These are phyloP conservation scores for Leucocoprinus sp. DNA, from an alignment of 768 basidiomycete species.

Conservation along the genomic window DNA sequence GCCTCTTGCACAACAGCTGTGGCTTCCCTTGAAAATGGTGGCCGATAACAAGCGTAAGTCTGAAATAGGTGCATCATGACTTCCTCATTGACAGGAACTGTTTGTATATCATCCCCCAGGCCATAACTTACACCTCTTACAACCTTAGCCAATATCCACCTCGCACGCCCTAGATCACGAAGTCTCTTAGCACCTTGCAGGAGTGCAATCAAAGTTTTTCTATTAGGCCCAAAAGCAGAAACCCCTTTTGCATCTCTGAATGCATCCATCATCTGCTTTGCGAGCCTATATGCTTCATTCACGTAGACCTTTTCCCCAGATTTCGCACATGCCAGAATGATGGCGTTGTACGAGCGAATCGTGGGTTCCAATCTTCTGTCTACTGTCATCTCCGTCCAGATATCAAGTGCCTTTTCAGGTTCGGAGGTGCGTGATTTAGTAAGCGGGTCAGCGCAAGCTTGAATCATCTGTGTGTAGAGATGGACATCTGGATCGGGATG, in stretches of 20 bases:
- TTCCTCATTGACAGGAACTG: slow-evolving; percentile 46
- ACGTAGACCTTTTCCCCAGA: slow-evolving; percentile 57
- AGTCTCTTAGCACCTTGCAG: slow-evolving; percentile 83
- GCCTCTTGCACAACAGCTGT: slow-evolving; percentile 33
- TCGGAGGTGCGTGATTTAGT: slow-evolving; percentile 47
- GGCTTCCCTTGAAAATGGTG: slow-evolving; percentile 51
- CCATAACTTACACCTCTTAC: slow-evolving; percentile 30
- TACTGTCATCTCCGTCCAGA: slow-evolving; percentile 88
- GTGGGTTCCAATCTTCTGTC: slow-evolving; percentile 60
- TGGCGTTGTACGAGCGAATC: slow-evolving; percentile 65
- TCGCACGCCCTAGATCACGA: slow-evolving; percentile 72
- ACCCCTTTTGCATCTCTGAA: slow-evolving; percentile 57
- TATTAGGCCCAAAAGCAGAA: slow-evolving; percentile 52
- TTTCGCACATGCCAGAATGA: slow-evolving; percentile 74
- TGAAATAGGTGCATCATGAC: slow-evolving; percentile 82
- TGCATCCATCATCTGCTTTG: slow-evolving; percentile 79
- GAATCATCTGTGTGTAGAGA: slow-evolving; percentile 83
- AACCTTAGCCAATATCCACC: slow-evolving; percentile 91
- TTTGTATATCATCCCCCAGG: slow-evolving; percentile 13
- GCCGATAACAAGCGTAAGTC: slow-evolving; percentile 73
- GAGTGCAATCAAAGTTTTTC: slow-evolving; percentile 71
- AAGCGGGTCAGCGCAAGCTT: slow-evolving; percentile 61
- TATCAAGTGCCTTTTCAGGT: slow-evolving; percentile 86
- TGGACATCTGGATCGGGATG: slow-evolving; percentile 69
- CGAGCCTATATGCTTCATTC: slow-evolving; percentile 75